Base-by-base conservation (phyloP, 192 early-diverging fungal species). In the Coemansia sp. region DNA sequence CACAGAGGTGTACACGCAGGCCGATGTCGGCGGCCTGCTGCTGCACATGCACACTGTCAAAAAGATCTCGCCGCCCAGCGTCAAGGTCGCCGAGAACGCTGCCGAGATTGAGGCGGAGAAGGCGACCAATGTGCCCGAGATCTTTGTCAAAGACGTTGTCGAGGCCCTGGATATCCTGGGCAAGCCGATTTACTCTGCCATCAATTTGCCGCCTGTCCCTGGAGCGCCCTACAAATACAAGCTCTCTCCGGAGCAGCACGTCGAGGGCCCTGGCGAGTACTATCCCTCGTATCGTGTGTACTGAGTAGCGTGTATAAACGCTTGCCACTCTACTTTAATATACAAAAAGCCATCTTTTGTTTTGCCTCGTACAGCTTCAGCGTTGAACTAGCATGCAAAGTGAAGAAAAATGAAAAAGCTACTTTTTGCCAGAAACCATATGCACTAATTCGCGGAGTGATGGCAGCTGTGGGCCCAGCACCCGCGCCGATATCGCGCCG, bases 1-100 rank as follows among this genome's bases (percentile, higher is more conserved):
- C 54, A 83, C 90, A 6, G 87, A 87, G 42, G 84, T 91, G 12
- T 95, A 91, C 62, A 89, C 86, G 21, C 86, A 88, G 68, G 63
- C 87, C 23, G 90, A 95, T 56, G 81, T 95, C 50, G 88, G 87
- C 44, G 73, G 74, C 21, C 73, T 88, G 52, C 66, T 92, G 42
- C 67, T 80, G 12, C 60, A 38, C 31, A 50, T 50, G 58, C 58
- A 60, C 48, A 50, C 48, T 6, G 47, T 50, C 35, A 51, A 58
- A 19, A 57, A 60, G 23, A 42, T 63, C 29, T 42, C 75, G 10
- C 44, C 56, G 21, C 54, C 65, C 9, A 54, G 32, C 30, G 22
- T 31, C 33, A 21, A 52, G 6, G 50, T 52, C 19, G 50, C 12
- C 28, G 19, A 58, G 6, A 53, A 19, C 30, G 31, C 47, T 10